These are phyloP conservation scores for Marchantia polymorpha DNA, from an alignment of 225 moss, liverwort and hornwort genomes.

Conservation along the genomic window DNA sequence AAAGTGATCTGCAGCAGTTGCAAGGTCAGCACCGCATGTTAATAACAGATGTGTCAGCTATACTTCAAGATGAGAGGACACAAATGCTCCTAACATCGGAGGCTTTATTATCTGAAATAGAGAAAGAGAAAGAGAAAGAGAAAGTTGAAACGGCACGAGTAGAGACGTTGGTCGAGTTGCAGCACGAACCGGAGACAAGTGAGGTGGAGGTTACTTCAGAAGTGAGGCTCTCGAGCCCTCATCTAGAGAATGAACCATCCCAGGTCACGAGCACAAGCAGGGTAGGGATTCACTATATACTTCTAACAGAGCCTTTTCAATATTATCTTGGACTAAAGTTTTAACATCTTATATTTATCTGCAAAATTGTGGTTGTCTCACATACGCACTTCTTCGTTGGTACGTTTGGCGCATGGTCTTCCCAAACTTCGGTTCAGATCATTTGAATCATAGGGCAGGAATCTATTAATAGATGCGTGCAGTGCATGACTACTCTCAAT, in stretches of 20 bases:
- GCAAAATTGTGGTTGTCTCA: too few species aligned
- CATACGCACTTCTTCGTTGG: background rate
- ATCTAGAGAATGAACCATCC: conserved; percentile 11
- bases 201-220: background rate
- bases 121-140: too few species aligned
- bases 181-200: conserved; percentile 3
- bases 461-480: background rate
- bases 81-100: conserved; percentile 15
- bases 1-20: conserved; percentile 29
- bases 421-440: background rate
- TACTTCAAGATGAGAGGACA: conserved; percentile 27
- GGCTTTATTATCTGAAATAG: conserved; percentile 19
- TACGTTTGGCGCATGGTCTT: background rate
- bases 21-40: conserved; percentile 24
- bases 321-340: background rate
- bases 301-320: background rate
- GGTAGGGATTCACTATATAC: conserved; percentile 9
- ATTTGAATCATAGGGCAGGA: too few species aligned
- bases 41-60: conserved; percentile 19
- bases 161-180: background rate
- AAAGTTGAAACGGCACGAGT: conserved; percentile 12
- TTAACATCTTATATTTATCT: background rate
- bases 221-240: background rate
- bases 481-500: background rate
- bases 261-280: background rate